Percentiles rank a stretch among this genome's conserved stretches.
Evolutionary conservation across 208 protist genomes (phyloP).

Genomic region (Leptomonas seymouri): DNA sequence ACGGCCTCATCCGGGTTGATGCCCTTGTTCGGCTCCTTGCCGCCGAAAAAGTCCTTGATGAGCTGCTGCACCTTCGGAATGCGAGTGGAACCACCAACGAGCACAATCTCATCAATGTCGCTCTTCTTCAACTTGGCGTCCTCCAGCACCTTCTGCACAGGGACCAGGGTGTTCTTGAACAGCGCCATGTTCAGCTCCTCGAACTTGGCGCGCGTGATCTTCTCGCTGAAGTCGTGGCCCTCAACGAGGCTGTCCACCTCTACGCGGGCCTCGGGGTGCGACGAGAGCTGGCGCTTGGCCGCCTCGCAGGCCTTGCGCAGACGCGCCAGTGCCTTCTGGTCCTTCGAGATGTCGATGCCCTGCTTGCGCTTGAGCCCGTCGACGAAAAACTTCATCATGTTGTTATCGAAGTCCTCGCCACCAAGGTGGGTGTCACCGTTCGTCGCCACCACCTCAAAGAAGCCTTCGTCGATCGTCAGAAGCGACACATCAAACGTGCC

Average conservation of each 20-base stretch:
- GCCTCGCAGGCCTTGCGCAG: constrained; percentile 91
- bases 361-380: constrained; percentile 94
- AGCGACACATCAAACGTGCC: constrained; percentile 99
- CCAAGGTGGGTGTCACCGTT: constrained; percentile 99
- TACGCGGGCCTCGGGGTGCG: constrained; percentile 89
- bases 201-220: constrained; percentile 98
- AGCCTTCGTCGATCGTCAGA: constrained; percentile 98
- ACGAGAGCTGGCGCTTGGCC: constrained; percentile 98
- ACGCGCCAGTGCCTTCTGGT: constrained; percentile 73
- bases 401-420: constrained; percentile 99
- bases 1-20: constrained; percentile 96
- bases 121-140: constrained; percentile 91
- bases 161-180: constrained; percentile 87
- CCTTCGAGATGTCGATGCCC: constrained; percentile 74
- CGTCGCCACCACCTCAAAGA: constrained; percentile 99
- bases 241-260: constrained; percentile 98
- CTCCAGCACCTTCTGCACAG: constrained; percentile 85
- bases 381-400: constrained; percentile 97
- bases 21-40: constrained; percentile 92
- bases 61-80: constrained; percentile 99
- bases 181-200: constrained; percentile 95
- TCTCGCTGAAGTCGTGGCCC: constrained; percentile 97
- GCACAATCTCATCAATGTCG: constrained; percentile 93
- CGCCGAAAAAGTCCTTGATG: constrained; percentile 95
- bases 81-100: constrained; percentile 97